Percentiles rank a stretch among this genome's conserved stretches.
Conservation (phyloP, 768 basidiomycete species). For the Xerocomus brunneocitrinus region DNA sequence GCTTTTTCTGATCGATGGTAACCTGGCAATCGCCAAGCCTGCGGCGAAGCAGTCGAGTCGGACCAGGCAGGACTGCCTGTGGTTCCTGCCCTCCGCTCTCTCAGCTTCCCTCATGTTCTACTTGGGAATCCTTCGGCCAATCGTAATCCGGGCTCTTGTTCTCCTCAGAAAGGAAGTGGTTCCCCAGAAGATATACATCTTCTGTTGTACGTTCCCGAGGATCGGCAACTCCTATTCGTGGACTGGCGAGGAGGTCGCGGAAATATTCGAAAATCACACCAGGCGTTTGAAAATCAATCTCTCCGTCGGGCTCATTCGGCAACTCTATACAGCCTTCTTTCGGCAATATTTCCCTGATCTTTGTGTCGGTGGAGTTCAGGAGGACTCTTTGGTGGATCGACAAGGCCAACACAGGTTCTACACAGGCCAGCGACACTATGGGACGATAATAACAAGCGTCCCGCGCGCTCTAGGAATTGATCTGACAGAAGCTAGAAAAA, state of each 20-base stretch:
- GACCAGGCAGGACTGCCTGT: not conserved
- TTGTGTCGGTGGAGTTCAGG: not conserved
- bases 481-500: not conserved
- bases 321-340: not conserved
- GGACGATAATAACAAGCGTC: not conserved
- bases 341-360: not conserved
- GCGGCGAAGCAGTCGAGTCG: not conserved
- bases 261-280: not conserved
- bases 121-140: not conserved
- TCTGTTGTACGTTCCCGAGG: not conserved
- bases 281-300: not conserved
- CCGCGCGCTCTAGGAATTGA: not conserved
- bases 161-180: not conserved
- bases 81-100: not conserved
- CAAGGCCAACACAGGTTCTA: slow-evolving; percentile 1
- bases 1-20: not conserved
- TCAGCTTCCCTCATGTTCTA: not conserved
- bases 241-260: not conserved
- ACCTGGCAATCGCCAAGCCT: not conserved
- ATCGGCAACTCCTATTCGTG: not conserved
- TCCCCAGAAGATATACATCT: not conserved
- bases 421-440: not conserved
- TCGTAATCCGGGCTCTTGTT: not conserved
- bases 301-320: not conserved
- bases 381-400: not conserved